Evolutionary conservation across 2,329 filamentous ascomycete genomes (phyloP), one percentile per base, ranked within the genome.

Genomic region (Aspergillus spinulosporus): DNA sequence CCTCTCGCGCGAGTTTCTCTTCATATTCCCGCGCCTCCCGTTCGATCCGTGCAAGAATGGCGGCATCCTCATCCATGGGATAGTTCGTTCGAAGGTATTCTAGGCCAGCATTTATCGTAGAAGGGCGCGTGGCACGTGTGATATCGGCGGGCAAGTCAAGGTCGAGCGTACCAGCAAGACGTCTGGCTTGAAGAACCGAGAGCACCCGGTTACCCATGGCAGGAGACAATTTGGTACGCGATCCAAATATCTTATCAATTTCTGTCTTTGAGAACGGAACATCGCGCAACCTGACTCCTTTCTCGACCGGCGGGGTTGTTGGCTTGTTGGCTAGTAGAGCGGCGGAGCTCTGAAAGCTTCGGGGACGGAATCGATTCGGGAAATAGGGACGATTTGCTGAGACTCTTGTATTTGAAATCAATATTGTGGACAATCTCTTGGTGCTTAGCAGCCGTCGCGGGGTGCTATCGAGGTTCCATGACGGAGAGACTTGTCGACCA

Each of bases 11-110:
- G 2, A 74, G 63, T 55, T 68, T 71, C 43, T 71, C 64, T 56
- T 76, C 71, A 37, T 72, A 68, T 52, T 75, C 68, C 14, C 57
- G 63, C 44, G 74, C 71, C 59, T 77, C 71, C 29, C 70, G 62
- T 59, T 75, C 72, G 31, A 80, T 73, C 2, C 78, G 73, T 9
- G 69, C 69, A 14, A 79, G 47, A n/a, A 80, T 79, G 2, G 77
- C 77, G 5, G 75, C 76, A 61, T 80, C 78, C 60, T 80, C 78
- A 26, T 80, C 77, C 9, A 80, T 54, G 0, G 77, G 75, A 31
- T 76, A 73, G 11, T 73, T 70, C 15, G 59, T 56, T 12, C 78
- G 74, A 4, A 80, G 66, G 71, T 75, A 80, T 42, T 69, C 55
- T 37, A 80, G 59, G 1, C 71, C 75, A 11, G 62, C 64, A 37